Evolutionary conservation across 208 protist species (phyloP).

Genomic region (Acanthamoeba culbertsoni): DNA sequence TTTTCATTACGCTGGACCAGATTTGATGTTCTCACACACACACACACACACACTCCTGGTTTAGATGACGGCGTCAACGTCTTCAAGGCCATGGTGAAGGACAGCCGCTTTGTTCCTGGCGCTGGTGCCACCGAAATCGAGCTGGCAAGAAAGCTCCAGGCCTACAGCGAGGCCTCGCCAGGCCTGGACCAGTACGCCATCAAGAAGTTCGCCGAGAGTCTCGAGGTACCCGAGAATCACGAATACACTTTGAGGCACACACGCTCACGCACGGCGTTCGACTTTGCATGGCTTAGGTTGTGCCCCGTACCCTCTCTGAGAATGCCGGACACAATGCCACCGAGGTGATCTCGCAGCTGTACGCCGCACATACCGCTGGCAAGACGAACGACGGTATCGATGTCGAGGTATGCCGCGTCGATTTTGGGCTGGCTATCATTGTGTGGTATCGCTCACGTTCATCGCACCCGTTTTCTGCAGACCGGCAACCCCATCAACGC

Average conservation of each 20-base stretch:
- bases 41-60: too few relatives aligned
- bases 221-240: slow-evolving; percentile 80
- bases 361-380: slow-evolving; percentile 93
- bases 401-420: slow-evolving; percentile 83
- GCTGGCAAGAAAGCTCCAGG: slow-evolving; percentile 75
- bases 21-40: too few relatives aligned
- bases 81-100: slow-evolving; percentile 91
- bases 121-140: slow-evolving; percentile 98
- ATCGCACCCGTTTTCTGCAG: neutral
- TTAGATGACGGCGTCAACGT: slow-evolving; percentile 97
- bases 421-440: neutral
- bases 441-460: neutral
- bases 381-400: slow-evolving; percentile 92
- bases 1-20: too few relatives aligned
- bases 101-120: slow-evolving; percentile 93
- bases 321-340: slow-evolving; percentile 95
- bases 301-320: slow-evolving; percentile 97
- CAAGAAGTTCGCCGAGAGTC: slow-evolving; percentile 96
- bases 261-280: neutral
- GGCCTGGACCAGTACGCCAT: slow-evolving; percentile 98
- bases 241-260: neutral
- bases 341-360: slow-evolving; percentile 94
- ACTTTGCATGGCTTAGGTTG: slow-evolving; percentile 80
- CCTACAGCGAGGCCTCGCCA: slow-evolving; percentile 68
- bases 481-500: slow-evolving; percentile 86